Evolutionary conservation across 148 eudicot species (phyloP).

Genomic region (Diospyros kaki): DNA sequence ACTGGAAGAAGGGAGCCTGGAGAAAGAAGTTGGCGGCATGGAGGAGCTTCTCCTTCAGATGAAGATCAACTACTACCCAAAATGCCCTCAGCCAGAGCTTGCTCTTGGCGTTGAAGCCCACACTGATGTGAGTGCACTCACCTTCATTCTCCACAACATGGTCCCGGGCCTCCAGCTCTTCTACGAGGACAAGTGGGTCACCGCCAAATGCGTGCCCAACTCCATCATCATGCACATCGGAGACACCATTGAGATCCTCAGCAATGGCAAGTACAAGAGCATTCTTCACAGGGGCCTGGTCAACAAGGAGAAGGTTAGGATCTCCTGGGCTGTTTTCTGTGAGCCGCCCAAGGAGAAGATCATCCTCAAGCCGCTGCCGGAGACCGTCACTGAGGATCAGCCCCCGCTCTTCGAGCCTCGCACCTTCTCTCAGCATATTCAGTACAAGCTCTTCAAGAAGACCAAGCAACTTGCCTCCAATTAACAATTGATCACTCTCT

Average conservation of each 20-base stretch:
- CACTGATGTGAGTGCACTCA: conserved; percentile 80
- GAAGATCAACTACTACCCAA: conserved; percentile 94
- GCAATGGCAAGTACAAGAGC: conserved; percentile 91
- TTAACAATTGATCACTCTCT: background rate
- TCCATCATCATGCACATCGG: conserved; percentile 93
- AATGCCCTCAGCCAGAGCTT: conserved; percentile 92
- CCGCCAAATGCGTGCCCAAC: conserved; percentile 87
- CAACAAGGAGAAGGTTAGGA: conserved; percentile 86
- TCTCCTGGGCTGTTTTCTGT: conserved; percentile 94
- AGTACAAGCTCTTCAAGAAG: conserved; percentile 72
- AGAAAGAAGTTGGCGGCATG: conserved; percentile 73
- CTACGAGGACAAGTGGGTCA: conserved; percentile 79
- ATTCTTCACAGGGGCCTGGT: conserved; percentile 90
- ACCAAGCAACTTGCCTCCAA: conserved; percentile 27
- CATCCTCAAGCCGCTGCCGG: conserved; percentile 71
- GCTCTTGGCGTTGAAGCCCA: conserved; percentile 97
- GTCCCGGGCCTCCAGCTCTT: conserved; percentile 95
- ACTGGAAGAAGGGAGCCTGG: conserved; percentile 66
- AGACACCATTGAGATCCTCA: conserved; percentile 78
- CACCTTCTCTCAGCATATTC: conserved; percentile 72
- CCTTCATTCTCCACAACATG: conserved; percentile 95
- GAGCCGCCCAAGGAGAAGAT: conserved; percentile 96
- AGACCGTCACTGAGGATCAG: conserved; percentile 54
- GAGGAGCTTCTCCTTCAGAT: conserved; percentile 74
- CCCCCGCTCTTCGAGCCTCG: conserved; percentile 73